A percentile compares a stretch with the other conserved stretches of the same genome.
Evolutionary conservation across 2,329 filamentous ascomycete genomes (phyloP).

Genomic region (Fusarium sp.): DNA sequence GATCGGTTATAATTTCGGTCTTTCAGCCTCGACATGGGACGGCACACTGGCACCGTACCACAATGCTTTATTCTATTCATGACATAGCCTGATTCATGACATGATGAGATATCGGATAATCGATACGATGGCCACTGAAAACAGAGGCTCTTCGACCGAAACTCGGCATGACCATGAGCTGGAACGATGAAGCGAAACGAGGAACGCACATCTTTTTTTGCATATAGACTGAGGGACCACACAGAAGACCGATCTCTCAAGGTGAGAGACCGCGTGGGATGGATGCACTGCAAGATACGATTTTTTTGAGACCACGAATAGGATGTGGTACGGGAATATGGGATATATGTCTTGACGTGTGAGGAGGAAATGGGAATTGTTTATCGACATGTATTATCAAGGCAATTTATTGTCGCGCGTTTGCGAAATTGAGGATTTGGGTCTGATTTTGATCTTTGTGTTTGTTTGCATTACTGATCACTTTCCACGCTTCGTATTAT

Average conservation of each 20-base stretch:
- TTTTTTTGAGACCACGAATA: conserved; percentile 32
- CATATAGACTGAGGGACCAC: conserved; percentile 44
- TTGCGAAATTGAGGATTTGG: conserved; percentile 34
- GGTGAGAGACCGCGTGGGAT: conserved; percentile 21
- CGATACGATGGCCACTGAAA: conserved; percentile 28
- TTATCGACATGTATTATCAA: conserved; percentile 44
- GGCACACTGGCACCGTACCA: conserved; percentile 19
- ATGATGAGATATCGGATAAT: background rate
- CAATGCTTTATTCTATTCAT: conserved; percentile 10
- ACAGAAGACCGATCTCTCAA: conserved; percentile 30
- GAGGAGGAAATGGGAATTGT: conserved; percentile 32
- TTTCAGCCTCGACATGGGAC: conserved; percentile 29
- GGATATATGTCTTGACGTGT: conserved; percentile 32
- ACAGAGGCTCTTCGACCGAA: conserved; percentile 19
- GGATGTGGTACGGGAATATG: conserved; percentile 35
- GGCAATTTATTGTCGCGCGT: conserved; percentile 24
- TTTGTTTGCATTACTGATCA: background rate
- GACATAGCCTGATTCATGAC: background rate
- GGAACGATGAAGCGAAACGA: conserved; percentile 24
- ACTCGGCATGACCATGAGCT: background rate
- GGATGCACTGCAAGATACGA: conserved; percentile 33
- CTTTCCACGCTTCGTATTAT: background rate
- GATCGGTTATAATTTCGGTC: conserved; percentile 40
- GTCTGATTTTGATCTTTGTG: conserved; percentile 14
- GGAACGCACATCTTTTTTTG: conserved; percentile 33